These are phyloP conservation scores for Lathyrus aphaca DNA, from an alignment of 306 rosid genomes.

Conservation along the genomic window DNA sequence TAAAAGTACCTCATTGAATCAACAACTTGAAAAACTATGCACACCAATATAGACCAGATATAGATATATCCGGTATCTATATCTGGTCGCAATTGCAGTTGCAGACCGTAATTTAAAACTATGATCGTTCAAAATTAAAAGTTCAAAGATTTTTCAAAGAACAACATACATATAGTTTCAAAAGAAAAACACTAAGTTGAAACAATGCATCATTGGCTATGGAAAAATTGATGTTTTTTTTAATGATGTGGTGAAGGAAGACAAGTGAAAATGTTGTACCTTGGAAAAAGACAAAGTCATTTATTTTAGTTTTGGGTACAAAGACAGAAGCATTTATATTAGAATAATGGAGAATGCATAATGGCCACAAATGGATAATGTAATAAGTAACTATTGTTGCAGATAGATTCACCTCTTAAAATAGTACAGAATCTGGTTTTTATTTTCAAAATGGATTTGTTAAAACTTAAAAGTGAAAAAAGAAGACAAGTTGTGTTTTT, in stretches of 20 bases:
- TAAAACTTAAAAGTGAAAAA: background rate
- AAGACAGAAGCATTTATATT: slow-evolving; percentile 42
- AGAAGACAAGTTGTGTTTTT: no score
- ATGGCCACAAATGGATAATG: slow-evolving; percentile 7
- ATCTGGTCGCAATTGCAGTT: background rate
- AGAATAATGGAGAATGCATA: slow-evolving; percentile 31
- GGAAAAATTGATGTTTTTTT: slow-evolving; percentile 17
- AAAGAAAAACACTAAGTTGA: slow-evolving; percentile 35
- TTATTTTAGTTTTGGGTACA: slow-evolving; percentile 17
- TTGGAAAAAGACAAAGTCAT: slow-evolving; percentile 44
- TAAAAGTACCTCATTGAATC: slow-evolving; percentile 51
- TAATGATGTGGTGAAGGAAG: slow-evolving; percentile 21
- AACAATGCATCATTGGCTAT: background rate
- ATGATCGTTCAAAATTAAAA: slow-evolving; percentile 21
- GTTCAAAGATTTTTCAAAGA: slow-evolving; percentile 4
- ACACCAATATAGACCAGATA: background rate
- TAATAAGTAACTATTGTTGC: background rate
- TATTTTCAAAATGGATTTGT: background rate
- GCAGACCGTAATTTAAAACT: background rate
- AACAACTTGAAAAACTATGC: slow-evolving; percentile 25
- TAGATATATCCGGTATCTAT: no score
- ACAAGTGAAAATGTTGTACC: slow-evolving; percentile 34
- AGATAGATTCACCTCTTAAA: background rate
- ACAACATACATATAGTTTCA: background rate
- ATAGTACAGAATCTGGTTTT: background rate